Percentiles rank a stretch among this genome's conserved stretches.
Evolutionary conservation across 169 alveolate species (phyloP).

Genomic region (Eimeria zaria): DNA sequence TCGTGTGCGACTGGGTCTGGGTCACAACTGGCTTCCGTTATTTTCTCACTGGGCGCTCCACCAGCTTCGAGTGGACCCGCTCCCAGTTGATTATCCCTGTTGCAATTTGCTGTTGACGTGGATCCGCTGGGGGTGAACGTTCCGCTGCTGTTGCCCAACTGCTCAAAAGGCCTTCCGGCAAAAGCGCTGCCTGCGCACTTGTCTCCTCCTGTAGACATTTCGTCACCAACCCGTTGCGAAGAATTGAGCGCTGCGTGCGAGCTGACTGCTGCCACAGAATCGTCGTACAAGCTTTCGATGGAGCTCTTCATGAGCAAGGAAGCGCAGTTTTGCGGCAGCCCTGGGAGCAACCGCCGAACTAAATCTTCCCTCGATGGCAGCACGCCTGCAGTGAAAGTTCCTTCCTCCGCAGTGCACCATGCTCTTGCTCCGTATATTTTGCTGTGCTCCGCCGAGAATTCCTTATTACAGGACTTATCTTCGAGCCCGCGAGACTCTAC

Average conservation of each 20-base stretch:
- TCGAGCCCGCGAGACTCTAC: not conserved
- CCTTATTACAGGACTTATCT: not conserved
- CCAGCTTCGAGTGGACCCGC: too few relatives aligned
- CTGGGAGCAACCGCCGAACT: conserved; percentile 23
- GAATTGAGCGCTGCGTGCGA: not conserved
- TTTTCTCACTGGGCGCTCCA: not conserved
- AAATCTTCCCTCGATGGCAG: conserved; percentile 25
- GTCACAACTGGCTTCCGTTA: not conserved
- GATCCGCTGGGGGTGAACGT: not conserved
- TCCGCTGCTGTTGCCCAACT: not conserved
- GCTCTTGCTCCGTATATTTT: not conserved
- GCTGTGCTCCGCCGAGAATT: not conserved
- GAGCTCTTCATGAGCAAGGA: conserved; percentile 25
- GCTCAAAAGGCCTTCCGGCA: not conserved
- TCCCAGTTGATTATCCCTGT: not conserved
- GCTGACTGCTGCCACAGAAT: conserved; percentile 25
- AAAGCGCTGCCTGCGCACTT: not conserved
- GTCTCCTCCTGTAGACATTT: not conserved
- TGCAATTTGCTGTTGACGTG: not conserved
- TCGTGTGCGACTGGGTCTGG: not conserved
- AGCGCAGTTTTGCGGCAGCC: not conserved
- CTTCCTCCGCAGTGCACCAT: not conserved
- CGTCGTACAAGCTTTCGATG: conserved; percentile 42
- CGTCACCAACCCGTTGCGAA: not conserved
- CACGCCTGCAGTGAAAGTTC: not conserved